Evolutionary conservation across 768 basidiomycete genomes (phyloP).

Genomic region (Roridomyces roridus): DNA sequence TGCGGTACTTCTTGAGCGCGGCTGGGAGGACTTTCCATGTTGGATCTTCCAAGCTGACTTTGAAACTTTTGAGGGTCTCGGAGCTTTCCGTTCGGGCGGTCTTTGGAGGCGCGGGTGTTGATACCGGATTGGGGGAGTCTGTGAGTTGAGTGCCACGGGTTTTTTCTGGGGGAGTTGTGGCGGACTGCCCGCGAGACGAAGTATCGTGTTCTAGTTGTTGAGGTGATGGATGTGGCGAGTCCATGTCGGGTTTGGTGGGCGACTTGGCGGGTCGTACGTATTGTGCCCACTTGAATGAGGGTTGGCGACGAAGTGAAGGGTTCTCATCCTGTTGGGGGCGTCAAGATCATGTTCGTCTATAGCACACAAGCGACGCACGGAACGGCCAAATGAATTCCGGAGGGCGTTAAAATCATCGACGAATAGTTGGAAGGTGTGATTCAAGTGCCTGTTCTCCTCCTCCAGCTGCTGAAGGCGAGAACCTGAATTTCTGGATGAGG

Average conservation of each 20-base stretch:
- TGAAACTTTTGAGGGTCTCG: conserved; percentile 92
- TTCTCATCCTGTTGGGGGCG: conserved; percentile 39
- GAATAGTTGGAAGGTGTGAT: conserved; percentile 63
- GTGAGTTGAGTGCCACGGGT: conserved; percentile 25
- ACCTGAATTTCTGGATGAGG: conserved; percentile 53
- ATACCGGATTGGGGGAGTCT: conserved; percentile 38
- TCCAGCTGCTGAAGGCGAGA: conserved; percentile 74
- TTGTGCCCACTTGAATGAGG: conserved; percentile 89
- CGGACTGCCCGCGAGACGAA: conserved; percentile 34
- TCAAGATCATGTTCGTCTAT: conserved; percentile 15
- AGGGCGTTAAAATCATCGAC: conserved; percentile 67
- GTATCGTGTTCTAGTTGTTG: conserved; percentile 78
- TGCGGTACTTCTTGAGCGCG: conserved; percentile 97
- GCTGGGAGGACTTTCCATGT: conserved; percentile 99
- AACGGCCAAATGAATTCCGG: conserved; percentile 47
- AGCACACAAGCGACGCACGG: conserved; percentile 33
- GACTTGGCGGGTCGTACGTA: conserved; percentile 80
- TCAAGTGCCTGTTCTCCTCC: conserved; percentile 77
- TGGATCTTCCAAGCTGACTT: conserved; percentile 96
- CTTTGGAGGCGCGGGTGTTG: conserved; percentile 43
- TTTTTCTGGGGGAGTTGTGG: conserved; percentile 20
- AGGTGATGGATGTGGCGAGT: conserved; percentile 83
- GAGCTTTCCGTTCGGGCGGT: conserved; percentile 67
- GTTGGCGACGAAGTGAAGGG: conserved; percentile 62
- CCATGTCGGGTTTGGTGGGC: conserved; percentile 78